Evolutionary conservation across 1,139 yeast genomes (phyloP).

Genomic region (Saccharomycopsis phalli): DNA sequence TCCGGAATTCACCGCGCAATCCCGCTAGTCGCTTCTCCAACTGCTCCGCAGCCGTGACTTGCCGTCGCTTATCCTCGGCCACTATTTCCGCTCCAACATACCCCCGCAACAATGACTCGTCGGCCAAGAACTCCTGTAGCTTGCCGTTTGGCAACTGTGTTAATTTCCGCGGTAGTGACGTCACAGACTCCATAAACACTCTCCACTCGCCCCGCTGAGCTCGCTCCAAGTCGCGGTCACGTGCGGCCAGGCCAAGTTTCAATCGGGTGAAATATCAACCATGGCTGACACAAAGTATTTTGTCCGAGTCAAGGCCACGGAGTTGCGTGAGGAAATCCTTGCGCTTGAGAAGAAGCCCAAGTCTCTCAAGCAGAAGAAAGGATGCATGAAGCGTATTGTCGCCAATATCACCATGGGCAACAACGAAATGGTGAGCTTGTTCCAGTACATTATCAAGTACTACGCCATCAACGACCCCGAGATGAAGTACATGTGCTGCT

Average conservation of each 20-base stretch:
- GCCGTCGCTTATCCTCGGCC: slow-evolving; percentile 18
- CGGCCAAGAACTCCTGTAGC: slow-evolving; percentile 24
- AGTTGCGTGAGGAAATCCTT: slow-evolving; percentile 9
- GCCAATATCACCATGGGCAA: slow-evolving; percentile 83
- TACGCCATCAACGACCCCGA: slow-evolving; percentile 63
- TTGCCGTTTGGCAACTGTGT: slow-evolving; percentile 25
- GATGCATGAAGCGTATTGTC: slow-evolving; percentile 61
- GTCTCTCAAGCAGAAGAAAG: slow-evolving; percentile 35
- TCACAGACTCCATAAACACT: no score
- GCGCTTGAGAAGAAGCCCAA: slow-evolving; percentile 12
- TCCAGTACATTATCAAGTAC: slow-evolving; percentile 57
- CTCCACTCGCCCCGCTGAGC: neutral
- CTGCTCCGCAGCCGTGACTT: slow-evolving; percentile 17
- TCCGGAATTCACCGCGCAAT: slow-evolving; percentile 18
- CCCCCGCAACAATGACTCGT: slow-evolving; percentile 25
- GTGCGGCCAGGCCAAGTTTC: neutral
- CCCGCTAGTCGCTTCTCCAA: slow-evolving; percentile 17
- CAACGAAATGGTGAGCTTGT: slow-evolving; percentile 58
- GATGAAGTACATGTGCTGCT: slow-evolving; percentile 58
- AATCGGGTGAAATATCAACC: neutral
- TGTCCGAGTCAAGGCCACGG: slow-evolving; percentile 8
- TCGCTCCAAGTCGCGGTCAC: neutral
- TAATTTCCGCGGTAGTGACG: slow-evolving; percentile 21
- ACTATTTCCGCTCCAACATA: slow-evolving; percentile 23
- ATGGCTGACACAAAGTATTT: slow-evolving; percentile 17